Percentiles rank a stretch among this genome's conserved stretches.
These are phyloP conservation scores for Fusarium anthophilum DNA, from an alignment of 2,329 filamentous ascomycete genomes.

Conservation along the genomic window DNA sequence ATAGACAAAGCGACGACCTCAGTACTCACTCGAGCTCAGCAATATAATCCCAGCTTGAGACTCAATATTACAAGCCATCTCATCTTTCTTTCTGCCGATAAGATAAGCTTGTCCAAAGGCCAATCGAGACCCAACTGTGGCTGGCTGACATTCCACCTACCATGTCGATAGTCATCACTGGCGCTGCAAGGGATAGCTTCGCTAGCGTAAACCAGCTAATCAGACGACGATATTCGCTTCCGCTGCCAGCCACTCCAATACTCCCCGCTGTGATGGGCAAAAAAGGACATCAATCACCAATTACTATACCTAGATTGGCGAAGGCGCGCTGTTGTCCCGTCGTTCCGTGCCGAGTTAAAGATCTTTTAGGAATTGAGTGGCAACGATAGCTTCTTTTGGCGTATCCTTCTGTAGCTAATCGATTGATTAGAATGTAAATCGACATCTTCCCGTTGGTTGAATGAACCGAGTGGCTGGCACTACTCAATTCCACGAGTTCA, in stretches of 20 bases:
- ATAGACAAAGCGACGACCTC: no score
- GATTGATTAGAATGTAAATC: accelerated
- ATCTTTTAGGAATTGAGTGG: not conserved
- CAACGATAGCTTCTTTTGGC: not conserved
- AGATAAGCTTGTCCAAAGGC: not conserved
- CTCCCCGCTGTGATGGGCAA: not conserved
- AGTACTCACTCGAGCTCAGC: no score
- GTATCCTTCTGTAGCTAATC: not conserved
- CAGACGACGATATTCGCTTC: accelerated
- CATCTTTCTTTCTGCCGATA: not conserved
- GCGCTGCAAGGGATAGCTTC: not conserved
- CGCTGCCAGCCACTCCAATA: not conserved
- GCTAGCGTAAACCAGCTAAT: not conserved
- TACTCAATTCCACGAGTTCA: not conserved
- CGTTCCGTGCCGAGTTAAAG: not conserved
- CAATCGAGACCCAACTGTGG: not conserved
- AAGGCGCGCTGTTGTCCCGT: not conserved
- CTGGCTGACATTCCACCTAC: constrained; percentile 1
- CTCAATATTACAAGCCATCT: accelerated
- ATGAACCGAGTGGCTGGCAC: not conserved
- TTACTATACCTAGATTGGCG: not conserved
- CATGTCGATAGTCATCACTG: not conserved
- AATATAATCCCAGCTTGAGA: not conserved
- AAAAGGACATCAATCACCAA: not conserved
- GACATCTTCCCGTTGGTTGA: not conserved